Evolutionary conservation across 2,329 filamentous ascomycete genomes (phyloP).

Genomic region (Monilinia vaccinii-corymbosi): DNA sequence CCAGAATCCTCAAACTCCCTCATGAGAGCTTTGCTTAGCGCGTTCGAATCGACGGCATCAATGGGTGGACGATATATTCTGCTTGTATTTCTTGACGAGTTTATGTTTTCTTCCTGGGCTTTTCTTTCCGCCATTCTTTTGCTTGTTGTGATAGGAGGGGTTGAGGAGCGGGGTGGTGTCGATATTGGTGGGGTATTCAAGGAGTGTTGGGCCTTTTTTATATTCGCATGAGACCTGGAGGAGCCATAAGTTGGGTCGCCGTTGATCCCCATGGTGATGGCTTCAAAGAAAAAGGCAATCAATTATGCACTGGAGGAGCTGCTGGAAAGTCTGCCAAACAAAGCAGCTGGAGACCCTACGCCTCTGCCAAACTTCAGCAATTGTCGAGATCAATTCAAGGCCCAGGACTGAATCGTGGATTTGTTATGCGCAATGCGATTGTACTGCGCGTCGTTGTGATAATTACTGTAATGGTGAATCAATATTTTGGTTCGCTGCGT

Average conservation of each 20-base stretch:
- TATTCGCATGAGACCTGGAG: conserved; percentile 18
- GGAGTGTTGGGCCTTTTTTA: conserved; percentile 20
- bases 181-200: conserved; percentile 25
- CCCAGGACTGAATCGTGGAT: not conserved
- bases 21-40: conserved; percentile 47
- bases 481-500: conserved; percentile 2
- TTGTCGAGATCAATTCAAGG: not conserved
- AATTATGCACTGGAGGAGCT: not conserved
- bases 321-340: not conserved
- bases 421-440: conserved; percentile 8
- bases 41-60: conserved; percentile 40
- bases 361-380: conserved; percentile 1
- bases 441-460: conserved; percentile 3
- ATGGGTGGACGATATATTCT: conserved; percentile 12
- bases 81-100: conserved; percentile 15
- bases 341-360: not conserved
- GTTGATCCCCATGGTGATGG: conserved; percentile 22
- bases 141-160: conserved; percentile 25
- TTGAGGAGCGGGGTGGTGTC: conserved; percentile 27
- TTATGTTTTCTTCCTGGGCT: conserved; percentile 17
- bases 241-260: conserved; percentile 21
- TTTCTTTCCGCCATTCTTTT: conserved; percentile 27
- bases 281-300: not conserved
- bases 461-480: not conserved
- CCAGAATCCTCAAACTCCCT: conserved; percentile 52